Percentiles rank a stretch among this genome's conserved stretches.
Conservation (phyloP, 2,329 filamentous ascomycete genomes). For the Thelonectria olida region DNA sequence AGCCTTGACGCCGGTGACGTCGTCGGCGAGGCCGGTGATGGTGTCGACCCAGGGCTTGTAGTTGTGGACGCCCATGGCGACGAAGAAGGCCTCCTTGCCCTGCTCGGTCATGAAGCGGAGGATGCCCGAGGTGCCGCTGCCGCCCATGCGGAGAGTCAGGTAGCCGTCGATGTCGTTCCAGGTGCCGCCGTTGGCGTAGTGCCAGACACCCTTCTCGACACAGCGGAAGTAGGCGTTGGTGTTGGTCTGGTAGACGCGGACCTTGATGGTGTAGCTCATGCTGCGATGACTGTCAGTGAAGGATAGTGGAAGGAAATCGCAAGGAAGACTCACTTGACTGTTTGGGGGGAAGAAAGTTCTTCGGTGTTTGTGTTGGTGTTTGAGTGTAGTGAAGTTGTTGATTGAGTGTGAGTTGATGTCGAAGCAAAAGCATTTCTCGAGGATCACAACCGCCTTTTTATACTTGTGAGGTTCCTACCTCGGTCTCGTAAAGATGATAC, state of each 20-base stretch:
- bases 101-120: conserved; percentile 34
- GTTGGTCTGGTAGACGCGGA: conserved; percentile 33
- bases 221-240: conserved; percentile 31
- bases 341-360: background rate
- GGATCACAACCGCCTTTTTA: background rate
- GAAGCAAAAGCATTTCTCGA: background rate
- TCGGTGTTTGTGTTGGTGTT: background rate
- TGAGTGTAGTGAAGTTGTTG: background rate
- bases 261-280: conserved; percentile 33
- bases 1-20: conserved; percentile 29
- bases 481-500: too few relatives aligned
- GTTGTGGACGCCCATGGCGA: conserved; percentile 29
- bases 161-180: conserved; percentile 24
- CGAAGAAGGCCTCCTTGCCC: conserved; percentile 31
- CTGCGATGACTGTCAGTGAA: conserved; percentile 9
- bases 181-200: conserved; percentile 30
- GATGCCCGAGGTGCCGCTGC: conserved; percentile 29
- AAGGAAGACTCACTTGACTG: background rate
- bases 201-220: conserved; percentile 31
- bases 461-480: background rate
- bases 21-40: conserved; percentile 25
- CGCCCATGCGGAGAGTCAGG: conserved; percentile 25
- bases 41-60: conserved; percentile 35
- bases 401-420: background rate
- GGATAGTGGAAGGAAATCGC: background rate